Evolutionary conservation across 345 rosid genomes (phyloP), one percentile per base, ranked within the genome.

Genomic region (Mallotus nudiflorus): DNA sequence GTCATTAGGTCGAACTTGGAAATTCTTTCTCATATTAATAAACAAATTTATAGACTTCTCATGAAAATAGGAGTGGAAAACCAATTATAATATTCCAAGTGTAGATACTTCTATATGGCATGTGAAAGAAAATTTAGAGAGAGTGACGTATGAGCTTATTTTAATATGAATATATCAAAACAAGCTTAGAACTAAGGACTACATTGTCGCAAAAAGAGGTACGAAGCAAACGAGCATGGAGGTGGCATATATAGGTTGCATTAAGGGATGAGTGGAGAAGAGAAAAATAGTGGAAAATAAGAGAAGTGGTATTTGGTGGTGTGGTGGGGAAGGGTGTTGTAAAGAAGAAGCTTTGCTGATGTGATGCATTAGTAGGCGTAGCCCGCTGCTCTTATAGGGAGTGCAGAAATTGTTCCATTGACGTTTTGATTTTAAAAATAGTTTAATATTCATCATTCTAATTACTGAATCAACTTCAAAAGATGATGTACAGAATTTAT

Each of bases 11-110:
- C 83, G 77, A 56, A 71, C 71, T 18, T 35, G 31, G 3, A 79
- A 50, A 4, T 66, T 79, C 10, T 68, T 70, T 87, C 84, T 73
- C 90, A 88, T 86, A 6, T 67, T 77, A 70, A 78, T 73, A 77
- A 88, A 88, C 82, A 86, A 78, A 0, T 39, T 71, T 2, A 82
- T 56, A 22, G 91, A 75, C 18, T 66, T 60, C 22, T 73, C 60
- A 3, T 86, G 82, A 6, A 37, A 74, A 45, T 58, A 62, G 0
- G 94, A 87, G 53, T 87, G 84, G 16, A 85, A 84, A 67, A 0
- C 94, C 89, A 31, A 89, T 76, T 35, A 87, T 71, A 45, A 87
- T 89, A 49, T 89, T 89, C 94, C 91, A 87, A 0, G 91, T 85
- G 79, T 73, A 87, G n/a, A 85, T 78, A 72, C 84, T 87, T 33